A percentile compares a stretch with the other conserved stretches of the same genome.
Evolutionary conservation across 495 filamentous ascomycete species (phyloP).

Genomic region (Patellaria atrata): DNA sequence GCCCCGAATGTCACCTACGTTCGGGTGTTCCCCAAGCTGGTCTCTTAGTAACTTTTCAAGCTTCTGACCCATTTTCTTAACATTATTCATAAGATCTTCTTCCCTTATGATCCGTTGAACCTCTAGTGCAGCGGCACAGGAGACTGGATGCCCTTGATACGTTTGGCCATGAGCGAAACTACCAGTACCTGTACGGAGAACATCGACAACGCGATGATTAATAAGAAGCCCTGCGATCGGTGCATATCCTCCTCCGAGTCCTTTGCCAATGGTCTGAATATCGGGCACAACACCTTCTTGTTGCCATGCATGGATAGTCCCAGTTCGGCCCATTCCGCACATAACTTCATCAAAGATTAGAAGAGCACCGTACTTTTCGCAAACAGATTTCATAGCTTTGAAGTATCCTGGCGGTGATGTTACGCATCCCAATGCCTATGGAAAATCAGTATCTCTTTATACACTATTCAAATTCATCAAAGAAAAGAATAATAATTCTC

Average conservation of each 20-base stretch:
- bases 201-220: slow-evolving; percentile 10
- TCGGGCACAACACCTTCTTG: slow-evolving; percentile 27
- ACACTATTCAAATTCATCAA: background rate
- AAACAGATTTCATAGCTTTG: slow-evolving; percentile 26
- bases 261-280: slow-evolving; percentile 32
- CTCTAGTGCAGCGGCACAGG: slow-evolving; percentile 45
- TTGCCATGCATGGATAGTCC: slow-evolving; percentile 30
- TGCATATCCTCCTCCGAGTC: slow-evolving; percentile 29
- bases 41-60: slow-evolving; percentile 33
- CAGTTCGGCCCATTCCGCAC: slow-evolving; percentile 30
- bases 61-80: slow-evolving; percentile 34
- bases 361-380: slow-evolving; percentile 30
- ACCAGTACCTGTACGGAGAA: slow-evolving; percentile 9
- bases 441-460: background rate
- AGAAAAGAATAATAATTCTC: no score
- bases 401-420: slow-evolving; percentile 30
- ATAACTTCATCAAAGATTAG: slow-evolving; percentile 35
- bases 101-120: slow-evolving; percentile 44
- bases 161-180: slow-evolving; percentile 20
- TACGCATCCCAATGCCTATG: slow-evolving; percentile 32
- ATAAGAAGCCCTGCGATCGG: slow-evolving; percentile 16
- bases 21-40: slow-evolving; percentile 33
- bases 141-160: slow-evolving; percentile 45
- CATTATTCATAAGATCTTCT: slow-evolving; percentile 40
- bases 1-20: slow-evolving; percentile 53